These are phyloP conservation scores for Streptanthus diversifolius DNA, from an alignment of 345 rosid genomes.

Conservation along the genomic window DNA sequence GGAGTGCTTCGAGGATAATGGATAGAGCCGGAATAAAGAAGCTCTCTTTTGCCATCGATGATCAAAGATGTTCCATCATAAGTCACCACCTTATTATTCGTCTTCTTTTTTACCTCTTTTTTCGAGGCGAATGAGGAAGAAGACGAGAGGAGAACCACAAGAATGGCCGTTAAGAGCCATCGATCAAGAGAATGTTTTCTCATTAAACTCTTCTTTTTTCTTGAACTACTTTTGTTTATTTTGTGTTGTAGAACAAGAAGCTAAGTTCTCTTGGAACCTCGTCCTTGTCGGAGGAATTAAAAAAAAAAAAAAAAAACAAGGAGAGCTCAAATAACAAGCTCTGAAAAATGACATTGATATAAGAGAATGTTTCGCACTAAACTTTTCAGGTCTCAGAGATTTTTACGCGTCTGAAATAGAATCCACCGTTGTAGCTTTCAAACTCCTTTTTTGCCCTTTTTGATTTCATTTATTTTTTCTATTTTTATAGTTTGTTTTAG, in stretches of 20 bases:
- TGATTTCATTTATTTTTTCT: conserved; percentile 10
- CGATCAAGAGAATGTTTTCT: conserved; percentile 31
- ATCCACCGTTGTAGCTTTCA: conserved; percentile 24
- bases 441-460: not conserved
- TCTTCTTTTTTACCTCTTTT: conserved; percentile 5
- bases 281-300: conserved; percentile 34
- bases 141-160: conserved; percentile 23
- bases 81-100: conserved; percentile 24
- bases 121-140: conserved; percentile 15
- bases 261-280: conserved; percentile 32
- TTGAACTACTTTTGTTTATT: not conserved
- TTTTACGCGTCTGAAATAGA: conserved; percentile 36
- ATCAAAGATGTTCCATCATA: conserved; percentile 40
- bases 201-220: conserved; percentile 4
- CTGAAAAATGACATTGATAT: conserved; percentile 20
- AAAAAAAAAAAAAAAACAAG: conserved; percentile 24
- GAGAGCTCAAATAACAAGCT: conserved; percentile 32
- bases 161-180: conserved; percentile 27
- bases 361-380: conserved; percentile 29
- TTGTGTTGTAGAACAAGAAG: conserved; percentile 24
- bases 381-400: conserved; percentile 23
- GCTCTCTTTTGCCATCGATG: conserved; percentile 36
- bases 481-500: conserved; percentile 16
- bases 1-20: conserved; percentile 44
- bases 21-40: conserved; percentile 39